Conservation (phyloP, 257 asterid genomes). For the Henckelia pumila region DNA sequence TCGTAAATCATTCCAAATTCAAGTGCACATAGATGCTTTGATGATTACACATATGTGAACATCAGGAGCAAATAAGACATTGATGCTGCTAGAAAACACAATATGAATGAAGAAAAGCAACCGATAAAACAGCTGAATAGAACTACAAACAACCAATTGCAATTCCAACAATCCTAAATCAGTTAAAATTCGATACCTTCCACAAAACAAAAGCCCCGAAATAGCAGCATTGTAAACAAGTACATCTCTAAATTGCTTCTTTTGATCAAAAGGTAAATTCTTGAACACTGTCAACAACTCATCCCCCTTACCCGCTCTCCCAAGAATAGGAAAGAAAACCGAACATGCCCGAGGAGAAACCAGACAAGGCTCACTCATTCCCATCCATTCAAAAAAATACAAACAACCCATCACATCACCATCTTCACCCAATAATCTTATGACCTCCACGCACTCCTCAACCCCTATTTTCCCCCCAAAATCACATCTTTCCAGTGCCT, state of each 20-base stretch:
- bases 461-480: conserved; percentile 52
- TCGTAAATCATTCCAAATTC: not conserved
- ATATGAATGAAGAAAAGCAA: not conserved
- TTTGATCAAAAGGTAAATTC: conserved; percentile 62
- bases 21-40: not conserved
- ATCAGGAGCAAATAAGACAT: not conserved
- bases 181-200: conserved; percentile 50
- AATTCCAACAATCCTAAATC: conserved; percentile 5
- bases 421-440: conserved; percentile 57
- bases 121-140: not conserved
- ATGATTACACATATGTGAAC: not conserved
- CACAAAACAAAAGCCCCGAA: conserved; percentile 64
- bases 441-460: conserved; percentile 65
- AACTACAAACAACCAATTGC: not conserved
- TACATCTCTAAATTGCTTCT: conserved; percentile 53
- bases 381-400: conserved; percentile 95
- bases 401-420: conserved; percentile 55
- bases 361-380: conserved; percentile 66
- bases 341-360: conserved; percentile 72
- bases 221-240: conserved; percentile 78
- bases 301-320: conserved; percentile 64
- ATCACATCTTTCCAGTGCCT: conserved; percentile 52
- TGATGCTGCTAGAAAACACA: conserved; percentile 5
- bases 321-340: conserved; percentile 61
- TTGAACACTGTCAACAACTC: conserved; percentile 59